Base-by-base conservation (phyloP, 129 eudicot species). In the Helichrysum umbraculigerum region DNA sequence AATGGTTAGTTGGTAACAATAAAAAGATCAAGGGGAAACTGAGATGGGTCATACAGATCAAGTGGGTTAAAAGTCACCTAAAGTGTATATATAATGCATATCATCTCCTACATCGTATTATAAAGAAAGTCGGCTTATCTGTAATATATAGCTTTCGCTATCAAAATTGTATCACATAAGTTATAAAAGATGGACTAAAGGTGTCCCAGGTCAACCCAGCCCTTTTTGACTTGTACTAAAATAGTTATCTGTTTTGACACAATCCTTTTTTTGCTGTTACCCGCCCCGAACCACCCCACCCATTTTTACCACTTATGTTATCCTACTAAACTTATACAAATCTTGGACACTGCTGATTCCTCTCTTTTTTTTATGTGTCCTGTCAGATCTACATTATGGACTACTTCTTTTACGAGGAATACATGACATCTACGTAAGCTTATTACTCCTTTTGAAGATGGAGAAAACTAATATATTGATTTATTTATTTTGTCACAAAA, bases 391-490 rank as follows among this genome's bases (percentile, higher is more conserved):
- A 94, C 83, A 91, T 94, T 73, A 77, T 91, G 81, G 98, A 94
- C 71, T 94, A 88, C 86, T 94, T 91, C 76, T 76, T 82, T 75
- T 70, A 91, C 56, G 98, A 94, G 83, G 98, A 94, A 87, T 94
- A 88, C 92, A 94, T 94, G 98, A 91, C 98, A 74, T 94, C 98
- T 77, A 94, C 98, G 97, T 94, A 84, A 88, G 96, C 25, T 57
- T 29, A 21, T 25, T 71, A 47, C 54, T 69, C 62, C 57, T 58
- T 25, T 66, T 78, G 56, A 56, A 74, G 29, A 39, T 57, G 35
- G 66, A 34, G 2, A 52, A 47, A 47, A 15, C 59, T 66, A 74
- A 34, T 15, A 15, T 16, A 29, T 35, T 19, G 20, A 62, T 17
- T 32, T 75, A 20, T 79, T 78, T 64, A 59, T 11, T 34, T 44